Base-by-base conservation (phyloP, 768 basidiomycete species). In the Phylloporus sp. region DNA sequence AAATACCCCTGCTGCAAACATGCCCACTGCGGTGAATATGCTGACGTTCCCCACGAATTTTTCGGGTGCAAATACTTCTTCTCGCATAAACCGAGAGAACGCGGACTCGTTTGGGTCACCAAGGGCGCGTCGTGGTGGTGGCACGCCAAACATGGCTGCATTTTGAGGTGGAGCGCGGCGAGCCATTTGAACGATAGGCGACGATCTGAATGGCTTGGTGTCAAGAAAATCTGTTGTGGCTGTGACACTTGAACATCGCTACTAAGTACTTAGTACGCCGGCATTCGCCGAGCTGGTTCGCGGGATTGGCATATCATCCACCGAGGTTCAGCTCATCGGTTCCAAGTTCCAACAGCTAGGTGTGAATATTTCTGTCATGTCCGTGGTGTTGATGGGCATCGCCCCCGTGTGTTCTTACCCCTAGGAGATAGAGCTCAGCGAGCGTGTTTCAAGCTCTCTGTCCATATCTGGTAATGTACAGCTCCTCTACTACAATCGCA, bases 11-110 rank as follows among this genome's bases (percentile, higher is more conserved):
- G 78, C 84, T 21, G 80, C 67, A 56, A 90, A 91, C 50, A 89
- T 67, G 6, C 74, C 71, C 7, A 83, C 68, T 17, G 83, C 83
- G 8, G 81, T 79, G 36, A 81, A 56, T 50, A 90, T 77, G 59
- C 75, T 86, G 59, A 89, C 56, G 62, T 90, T 91, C 48, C 88
- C 88, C 11, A 75, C 70, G 14, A 84, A 57, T 64, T 90, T 89
- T 54, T 90, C 86, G 9, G 83, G 82, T 39, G 85, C 76, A 47
- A 76, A 76, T 20, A 90, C 71, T 69, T 90, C 79, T 39, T 80
- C 79, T 45, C 82, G 75, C 51, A 74, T 36, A 59, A 72, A 69
- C 11, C 63, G 74, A 18, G 78, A 76, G 57, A 87, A 80, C 23
- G 73, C 64, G 46, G 81, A 77, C 59, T 87, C 83, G 60, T 84